Evolutionary conservation across 441 rosid genomes (phyloP), one percentile per base, ranked within the genome.

Genomic region (Lepidium campestre): DNA sequence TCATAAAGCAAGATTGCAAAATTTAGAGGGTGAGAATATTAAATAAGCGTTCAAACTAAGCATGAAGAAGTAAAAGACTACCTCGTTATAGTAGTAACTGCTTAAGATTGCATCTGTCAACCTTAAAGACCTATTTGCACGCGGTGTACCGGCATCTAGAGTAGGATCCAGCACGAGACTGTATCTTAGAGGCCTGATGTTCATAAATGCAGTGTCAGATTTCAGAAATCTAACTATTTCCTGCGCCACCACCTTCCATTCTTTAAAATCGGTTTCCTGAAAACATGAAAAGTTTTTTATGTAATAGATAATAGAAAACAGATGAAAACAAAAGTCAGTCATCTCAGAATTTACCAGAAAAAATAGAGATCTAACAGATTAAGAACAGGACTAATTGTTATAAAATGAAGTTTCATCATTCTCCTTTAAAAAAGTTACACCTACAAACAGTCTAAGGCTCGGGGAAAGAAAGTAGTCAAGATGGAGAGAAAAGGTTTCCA

Each of bases 191-290:
- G 97, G 98, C 79, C 95, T 85, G 78, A 81, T 87, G 83, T 90
- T 93, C 98, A 90, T 89, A 79, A 87, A 90, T 75, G 93, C 82
- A 11, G 88, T 79, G 83, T 90, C 98, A 79, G 91, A 95, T 81
- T 90, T 93, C 79, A 90, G 84, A 83, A 90, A 89, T 76, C 97
- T 87, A 79, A 80, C 86, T 65, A 90, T 83, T 80, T 93, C 98
- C 77, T 89, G 96, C 70, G 85, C 89, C 88, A 87, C 93, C 81
- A 89, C 85, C 90, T 90, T 90, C 98, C 97, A 89, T 80, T 93
- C 96, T 83, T 85, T 90, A 80, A 93, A 89, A 71, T 93, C 98
- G 34, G 85, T 78, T 72, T 93, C 97, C 98, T 93, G 95, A 76
- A 79, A 68, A 82, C 69, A 82, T 67, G 67, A 75, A 71, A 59